Base-by-base conservation (phyloP, 352 stramenopile genomes). In the Pythium volutum region DNA sequence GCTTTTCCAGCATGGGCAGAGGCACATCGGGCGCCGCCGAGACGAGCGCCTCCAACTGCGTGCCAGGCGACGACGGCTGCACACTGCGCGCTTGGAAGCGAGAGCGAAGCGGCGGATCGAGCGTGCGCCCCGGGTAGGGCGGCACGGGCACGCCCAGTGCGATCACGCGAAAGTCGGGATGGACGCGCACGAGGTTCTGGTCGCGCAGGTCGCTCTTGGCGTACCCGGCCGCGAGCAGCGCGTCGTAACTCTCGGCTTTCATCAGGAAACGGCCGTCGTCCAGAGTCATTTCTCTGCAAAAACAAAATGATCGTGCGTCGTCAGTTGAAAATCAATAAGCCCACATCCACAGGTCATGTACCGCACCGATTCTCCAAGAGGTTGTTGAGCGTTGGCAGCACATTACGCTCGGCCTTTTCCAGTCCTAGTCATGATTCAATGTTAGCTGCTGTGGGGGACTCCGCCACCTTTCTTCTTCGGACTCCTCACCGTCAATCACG, bases 301-400 rank as follows among this genome's bases (percentile, higher is more conserved):
- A 1, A 6, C 25, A 15, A 9, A 47, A 25, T 20, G 7, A 47
- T 47, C 20, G 20, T 47, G 7, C n/a, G n/a, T n/a, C n/a, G n/a
- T n/a, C n/a, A n/a, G n/a, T n/a, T n/a, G n/a, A n/a, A n/a, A n/a
- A n/a, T n/a, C n/a, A n/a, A n/a, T n/a, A n/a, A n/a, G n/a, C n/a
- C n/a, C n/a, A n/a, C n/a, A n/a, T n/a, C n/a, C n/a, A n/a, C n/a
- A n/a, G n/a, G n/a, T n/a, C n/a, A n/a, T n/a, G n/a, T n/a, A n/a
- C n/a, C 34, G 18, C 53, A 84, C 75, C 96, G 71, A 69, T 98
- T 98, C 69, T 99, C 96, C 9, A 98, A 76, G 31, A 99, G 64
- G 68, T 99, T 99, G 69, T 98, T 99, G 14, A 99, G 69, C n/a
- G 95, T 98, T 0, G 96, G 96, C 29, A 99, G 73, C 2, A 99